These are phyloP conservation scores for Aspergillus fumigatiaffinis DNA, from an alignment of 2,329 filamentous ascomycete species.

Conservation along the genomic window DNA sequence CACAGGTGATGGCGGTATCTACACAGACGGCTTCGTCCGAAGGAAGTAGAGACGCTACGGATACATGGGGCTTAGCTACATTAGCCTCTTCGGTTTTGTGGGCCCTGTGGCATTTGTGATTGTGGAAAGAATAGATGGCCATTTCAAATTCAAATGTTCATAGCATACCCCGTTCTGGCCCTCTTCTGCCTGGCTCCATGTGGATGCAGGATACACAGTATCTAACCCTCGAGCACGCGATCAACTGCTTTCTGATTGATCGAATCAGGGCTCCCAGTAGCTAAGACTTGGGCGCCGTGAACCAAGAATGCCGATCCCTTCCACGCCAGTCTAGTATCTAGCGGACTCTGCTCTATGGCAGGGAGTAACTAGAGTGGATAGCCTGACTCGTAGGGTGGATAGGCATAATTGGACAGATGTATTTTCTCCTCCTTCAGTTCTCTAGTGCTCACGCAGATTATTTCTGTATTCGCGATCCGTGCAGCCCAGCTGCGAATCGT, in stretches of 20 bases:
- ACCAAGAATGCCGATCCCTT: no score
- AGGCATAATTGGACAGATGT: background rate
- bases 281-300: no score
- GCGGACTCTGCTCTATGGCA: background rate
- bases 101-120: slow-evolving; percentile 2
- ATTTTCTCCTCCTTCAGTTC: background rate
- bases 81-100: background rate
- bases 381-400: background rate
- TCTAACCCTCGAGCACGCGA: no score
- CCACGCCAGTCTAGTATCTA: no score
- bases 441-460: background rate
- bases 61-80: background rate
- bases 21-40: slow-evolving; percentile 3
- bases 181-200: background rate
- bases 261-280: no score
- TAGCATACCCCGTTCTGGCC: background rate
- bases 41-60: background rate
- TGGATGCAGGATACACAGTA: no score
- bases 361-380: background rate
- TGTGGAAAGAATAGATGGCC: background rate
- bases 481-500: background rate
- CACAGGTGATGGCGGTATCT: slow-evolving; percentile 1
- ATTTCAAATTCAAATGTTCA: background rate
- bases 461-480: background rate
- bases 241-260: no score